These are phyloP conservation scores for Trichoderma parareesei DNA, from an alignment of 495 filamentous ascomycete genomes.

Conservation along the genomic window DNA sequence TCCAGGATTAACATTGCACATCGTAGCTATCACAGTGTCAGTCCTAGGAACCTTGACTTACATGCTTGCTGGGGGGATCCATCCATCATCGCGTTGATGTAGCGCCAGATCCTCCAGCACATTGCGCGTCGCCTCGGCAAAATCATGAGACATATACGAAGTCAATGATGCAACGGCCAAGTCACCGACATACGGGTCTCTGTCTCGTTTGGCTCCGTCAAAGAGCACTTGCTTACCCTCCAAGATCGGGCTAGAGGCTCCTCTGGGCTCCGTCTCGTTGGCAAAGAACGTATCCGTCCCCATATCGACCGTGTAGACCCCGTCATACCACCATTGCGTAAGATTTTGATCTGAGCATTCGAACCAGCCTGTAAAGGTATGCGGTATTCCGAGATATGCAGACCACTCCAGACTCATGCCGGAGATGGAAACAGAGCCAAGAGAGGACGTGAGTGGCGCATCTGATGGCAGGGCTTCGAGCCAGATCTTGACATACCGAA, in stretches of 20 bases:
- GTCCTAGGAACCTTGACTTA: constrained; percentile 13
- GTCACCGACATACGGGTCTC: constrained; percentile 43
- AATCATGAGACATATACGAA: constrained; percentile 36
- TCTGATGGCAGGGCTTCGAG: constrained; percentile 33
- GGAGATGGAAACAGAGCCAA: constrained; percentile 29
- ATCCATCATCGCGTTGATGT: constrained; percentile 40
- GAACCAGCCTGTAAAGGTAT: constrained; percentile 40
- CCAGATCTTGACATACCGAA: constrained; percentile 38
- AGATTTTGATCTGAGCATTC: constrained; percentile 37
- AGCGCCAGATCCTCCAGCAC: constrained; percentile 36
- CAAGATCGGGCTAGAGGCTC: constrained; percentile 29
- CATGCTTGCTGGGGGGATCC: constrained; percentile 45
- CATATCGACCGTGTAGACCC: constrained; percentile 39
- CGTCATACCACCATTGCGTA: constrained; percentile 43
- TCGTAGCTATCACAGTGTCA: not conserved
- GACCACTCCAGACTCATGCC: constrained; percentile 32
- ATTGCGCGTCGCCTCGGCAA: constrained; percentile 28
- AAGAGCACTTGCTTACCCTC: constrained; percentile 34
- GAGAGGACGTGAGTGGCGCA: constrained; percentile 31
- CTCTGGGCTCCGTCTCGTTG: constrained; percentile 30
- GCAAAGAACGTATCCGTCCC: constrained; percentile 29
- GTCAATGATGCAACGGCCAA: constrained; percentile 36
- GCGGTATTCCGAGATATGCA: constrained; percentile 33
- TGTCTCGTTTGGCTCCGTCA: constrained; percentile 42
- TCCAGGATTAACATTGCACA: not conserved